Evolutionary conservation across 148 eudicot genomes (phyloP).

Genomic region (Mesembryanthemum crystallinum): DNA sequence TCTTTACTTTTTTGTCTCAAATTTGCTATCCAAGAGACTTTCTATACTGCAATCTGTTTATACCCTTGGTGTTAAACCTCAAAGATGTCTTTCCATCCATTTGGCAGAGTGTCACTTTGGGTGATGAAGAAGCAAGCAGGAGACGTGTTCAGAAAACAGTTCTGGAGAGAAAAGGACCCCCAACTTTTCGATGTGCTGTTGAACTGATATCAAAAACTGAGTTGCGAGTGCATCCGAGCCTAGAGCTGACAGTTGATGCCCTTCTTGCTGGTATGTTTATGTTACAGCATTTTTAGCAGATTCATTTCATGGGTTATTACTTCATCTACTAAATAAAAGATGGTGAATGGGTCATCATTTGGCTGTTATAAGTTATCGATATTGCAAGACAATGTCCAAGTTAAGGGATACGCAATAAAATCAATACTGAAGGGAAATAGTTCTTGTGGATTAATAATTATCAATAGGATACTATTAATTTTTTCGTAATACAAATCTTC

Average conservation of each 20-base stretch:
- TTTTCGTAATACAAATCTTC: too few species aligned
- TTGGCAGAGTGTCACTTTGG: conserved; percentile 87
- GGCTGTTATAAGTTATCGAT: conserved; percentile 10
- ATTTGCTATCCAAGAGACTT: not conserved
- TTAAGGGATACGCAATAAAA: conserved; percentile 43
- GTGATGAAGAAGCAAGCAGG: conserved; percentile 97
- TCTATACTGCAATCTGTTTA: not conserved
- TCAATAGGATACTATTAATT: not conserved
- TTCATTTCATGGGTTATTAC: not conserved
- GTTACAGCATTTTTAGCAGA: not conserved
- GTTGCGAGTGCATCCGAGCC: conserved; percentile 66
- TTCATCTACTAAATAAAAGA: not conserved
- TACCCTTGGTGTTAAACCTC: not conserved
- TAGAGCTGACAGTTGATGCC: conserved; percentile 86
- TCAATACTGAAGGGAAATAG: not conserved
- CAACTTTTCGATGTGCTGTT: conserved; percentile 81
- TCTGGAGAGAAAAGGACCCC: conserved; percentile 87
- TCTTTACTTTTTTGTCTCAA: not conserved
- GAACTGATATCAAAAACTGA: conserved; percentile 80
- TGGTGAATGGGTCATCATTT: not conserved
- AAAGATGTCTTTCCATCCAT: conserved; percentile 8
- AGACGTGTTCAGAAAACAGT: conserved; percentile 92
- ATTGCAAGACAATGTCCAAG: conserved; percentile 44
- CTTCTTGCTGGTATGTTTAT: conserved; percentile 61
- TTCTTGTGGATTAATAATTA: not conserved